Conservation (phyloP, 306 rosid genomes). For the Mimosa pudica region DNA sequence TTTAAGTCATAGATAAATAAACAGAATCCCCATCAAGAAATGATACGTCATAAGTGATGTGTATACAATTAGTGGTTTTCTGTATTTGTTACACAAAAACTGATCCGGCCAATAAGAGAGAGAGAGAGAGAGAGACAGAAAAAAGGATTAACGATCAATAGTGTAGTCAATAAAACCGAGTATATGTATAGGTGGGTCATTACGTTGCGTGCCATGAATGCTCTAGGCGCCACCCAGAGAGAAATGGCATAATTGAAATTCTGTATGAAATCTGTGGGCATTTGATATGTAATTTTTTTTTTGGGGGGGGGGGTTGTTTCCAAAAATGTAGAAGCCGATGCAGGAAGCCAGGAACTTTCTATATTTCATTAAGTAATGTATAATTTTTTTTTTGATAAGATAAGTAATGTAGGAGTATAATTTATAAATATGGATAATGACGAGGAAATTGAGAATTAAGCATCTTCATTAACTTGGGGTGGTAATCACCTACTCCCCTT, state of each 20-base stretch:
- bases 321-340: no score
- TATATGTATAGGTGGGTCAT: neutral
- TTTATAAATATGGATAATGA: neutral
- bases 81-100: neutral
- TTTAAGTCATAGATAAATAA: no score
- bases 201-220: neutral
- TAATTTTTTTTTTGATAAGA: no score
- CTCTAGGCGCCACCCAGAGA: neutral
- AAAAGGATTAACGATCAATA: neutral
- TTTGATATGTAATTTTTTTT: no score
- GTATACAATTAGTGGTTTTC: no score
- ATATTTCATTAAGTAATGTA: no score
- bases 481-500: neutral
- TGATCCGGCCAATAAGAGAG: neutral
- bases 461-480: neutral
- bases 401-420: no score
- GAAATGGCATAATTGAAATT: slow-evolving; percentile 30
- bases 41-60: no score
- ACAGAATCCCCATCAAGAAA: no score
- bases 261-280: neutral
- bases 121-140: neutral
- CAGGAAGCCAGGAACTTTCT: no score
- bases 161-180: neutral
- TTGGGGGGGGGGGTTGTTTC: no score
- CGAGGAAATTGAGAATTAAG: neutral